phyloP scores from a whole-genome alignment of 768 basidiomycete species.

The Ramaria sp. region DNA sequence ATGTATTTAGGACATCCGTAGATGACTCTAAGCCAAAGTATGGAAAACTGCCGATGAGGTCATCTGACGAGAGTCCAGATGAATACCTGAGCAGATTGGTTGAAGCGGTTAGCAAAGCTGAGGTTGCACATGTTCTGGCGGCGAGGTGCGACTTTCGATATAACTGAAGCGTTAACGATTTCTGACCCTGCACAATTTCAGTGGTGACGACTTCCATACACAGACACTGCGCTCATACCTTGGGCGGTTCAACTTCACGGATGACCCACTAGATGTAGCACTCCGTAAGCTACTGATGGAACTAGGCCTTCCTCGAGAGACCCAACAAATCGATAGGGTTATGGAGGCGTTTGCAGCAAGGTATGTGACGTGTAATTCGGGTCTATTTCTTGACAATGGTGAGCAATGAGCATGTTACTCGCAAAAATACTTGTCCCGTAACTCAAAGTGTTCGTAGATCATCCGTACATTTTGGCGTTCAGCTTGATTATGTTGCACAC shows the following conservation, averaged over 20 bases:
- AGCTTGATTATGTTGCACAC: constrained; percentile 98
- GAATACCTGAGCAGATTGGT: constrained; percentile 57
- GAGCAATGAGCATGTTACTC: constrained; percentile 12
- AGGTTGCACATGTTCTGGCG: constrained; percentile 72
- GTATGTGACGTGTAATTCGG: constrained; percentile 77
- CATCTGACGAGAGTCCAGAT: constrained; percentile 56
- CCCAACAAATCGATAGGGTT: constrained; percentile 96
- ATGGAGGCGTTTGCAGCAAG: constrained; percentile 89
- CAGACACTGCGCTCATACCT: constrained; percentile 66
- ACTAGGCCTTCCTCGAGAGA: constrained; percentile 85
- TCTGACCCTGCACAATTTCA: constrained; percentile 20
- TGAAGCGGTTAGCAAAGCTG: constrained; percentile 58
- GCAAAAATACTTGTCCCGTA: neutral
- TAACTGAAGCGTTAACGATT: neutral
- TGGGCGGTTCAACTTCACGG: constrained; percentile 62
- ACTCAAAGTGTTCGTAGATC: constrained; percentile 39
- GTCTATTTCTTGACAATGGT: constrained; percentile 72
- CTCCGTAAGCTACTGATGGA: constrained; percentile 85
- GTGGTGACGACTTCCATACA: constrained; percentile 60
- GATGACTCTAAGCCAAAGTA: constrained; percentile 1
- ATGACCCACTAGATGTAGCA: constrained; percentile 84
- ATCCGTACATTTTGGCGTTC: constrained; percentile 93
- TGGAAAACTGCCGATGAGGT: constrained; percentile 33
- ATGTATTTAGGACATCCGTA: neutral
- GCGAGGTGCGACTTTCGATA: constrained; percentile 44